Evolutionary conservation across 2,329 filamentous ascomycete genomes (phyloP).

Genomic region (Cryphonectria carpinicola): DNA sequence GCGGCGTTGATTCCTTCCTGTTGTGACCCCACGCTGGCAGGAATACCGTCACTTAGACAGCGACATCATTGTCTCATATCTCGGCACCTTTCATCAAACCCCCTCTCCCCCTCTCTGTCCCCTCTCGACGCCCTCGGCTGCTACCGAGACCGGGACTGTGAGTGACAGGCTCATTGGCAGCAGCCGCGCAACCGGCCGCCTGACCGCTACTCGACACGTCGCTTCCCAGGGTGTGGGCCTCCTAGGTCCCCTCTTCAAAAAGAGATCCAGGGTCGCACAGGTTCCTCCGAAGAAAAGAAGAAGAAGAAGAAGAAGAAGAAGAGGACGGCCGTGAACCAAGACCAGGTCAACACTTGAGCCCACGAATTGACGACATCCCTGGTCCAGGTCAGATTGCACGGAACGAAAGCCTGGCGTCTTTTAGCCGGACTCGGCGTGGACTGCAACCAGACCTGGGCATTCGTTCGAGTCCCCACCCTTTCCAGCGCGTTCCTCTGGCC

Average conservation of each 20-base stretch:
- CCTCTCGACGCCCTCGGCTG: conserved; percentile 16
- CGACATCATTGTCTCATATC: conserved; percentile 20
- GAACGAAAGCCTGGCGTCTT: conserved; percentile 7
- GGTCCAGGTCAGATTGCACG: conserved; percentile 13
- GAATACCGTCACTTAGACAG: conserved; percentile 9
- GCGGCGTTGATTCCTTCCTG: conserved; percentile 16
- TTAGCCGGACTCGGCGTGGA: conserved; percentile 12
- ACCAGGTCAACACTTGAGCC: background rate
- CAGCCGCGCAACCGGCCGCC: background rate
- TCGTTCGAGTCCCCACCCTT: conserved; percentile 20
- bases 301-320: background rate
- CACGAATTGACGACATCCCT: background rate
- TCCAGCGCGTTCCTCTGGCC: conserved; percentile 13
- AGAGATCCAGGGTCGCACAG: conserved; percentile 1
- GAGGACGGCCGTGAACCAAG: background rate
- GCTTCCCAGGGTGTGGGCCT: background rate
- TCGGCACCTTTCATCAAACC: background rate
- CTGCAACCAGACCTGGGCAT: conserved; percentile 15
- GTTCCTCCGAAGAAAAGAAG: background rate
- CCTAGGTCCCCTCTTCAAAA: background rate
- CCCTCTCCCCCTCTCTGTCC: conserved; percentile 8
- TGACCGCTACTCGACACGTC: conserved; percentile 14
- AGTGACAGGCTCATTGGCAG: background rate
- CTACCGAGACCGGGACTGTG: conserved; percentile 14
- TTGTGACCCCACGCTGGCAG: conserved; percentile 15